Percentiles rank a stretch among this genome's conserved stretches.
phyloP scores from a whole-genome alignment of 1,284 basidiomycete genomes.

The Pascua guehoae region DNA sequence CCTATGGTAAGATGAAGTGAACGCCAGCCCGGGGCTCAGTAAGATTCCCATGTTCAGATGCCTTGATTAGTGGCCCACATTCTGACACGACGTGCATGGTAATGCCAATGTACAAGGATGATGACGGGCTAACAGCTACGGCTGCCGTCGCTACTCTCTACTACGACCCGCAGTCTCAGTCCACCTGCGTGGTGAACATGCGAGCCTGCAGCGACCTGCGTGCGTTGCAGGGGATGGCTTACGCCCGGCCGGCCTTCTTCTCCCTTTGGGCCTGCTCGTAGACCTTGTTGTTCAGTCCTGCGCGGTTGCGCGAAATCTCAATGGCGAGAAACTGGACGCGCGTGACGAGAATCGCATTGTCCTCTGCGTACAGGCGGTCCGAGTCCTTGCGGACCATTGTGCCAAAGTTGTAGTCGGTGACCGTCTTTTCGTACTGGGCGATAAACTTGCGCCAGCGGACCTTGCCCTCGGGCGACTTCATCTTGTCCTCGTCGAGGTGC shows the following conservation, averaged over 20 bases:
- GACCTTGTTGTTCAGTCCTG: slow-evolving; percentile 85
- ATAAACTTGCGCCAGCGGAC: slow-evolving; percentile 89
- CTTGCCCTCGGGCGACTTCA: slow-evolving; percentile 91
- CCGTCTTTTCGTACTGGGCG: slow-evolving; percentile 66
- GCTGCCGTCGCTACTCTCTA: no score
- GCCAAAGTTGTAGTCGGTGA: slow-evolving; percentile 96
- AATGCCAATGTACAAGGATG: no score
- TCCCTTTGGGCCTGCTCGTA: slow-evolving; percentile 64
- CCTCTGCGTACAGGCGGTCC: slow-evolving; percentile 79
- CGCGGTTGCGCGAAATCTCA: slow-evolving; percentile 89
- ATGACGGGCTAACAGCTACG: no score
- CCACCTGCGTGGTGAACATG: no score
- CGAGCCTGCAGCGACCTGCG: no score
- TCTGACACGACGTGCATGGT: no score
- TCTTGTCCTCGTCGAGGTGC: slow-evolving; percentile 83
- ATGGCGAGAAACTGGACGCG: slow-evolving; percentile 78
- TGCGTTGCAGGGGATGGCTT: no score
- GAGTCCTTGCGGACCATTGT: slow-evolving; percentile 84
- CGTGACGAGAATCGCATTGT: slow-evolving; percentile 90
- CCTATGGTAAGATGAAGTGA: no score
- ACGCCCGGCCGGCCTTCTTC: slow-evolving; percentile 43
- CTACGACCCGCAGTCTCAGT: no score
- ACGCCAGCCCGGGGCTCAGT: no score
- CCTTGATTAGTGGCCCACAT: no score
- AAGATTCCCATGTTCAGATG: no score